Evolutionary conservation across 2,329 filamentous ascomycete species (phyloP), one percentile per base, ranked within the genome.

Genomic region (Fusarium ambrosium): DNA sequence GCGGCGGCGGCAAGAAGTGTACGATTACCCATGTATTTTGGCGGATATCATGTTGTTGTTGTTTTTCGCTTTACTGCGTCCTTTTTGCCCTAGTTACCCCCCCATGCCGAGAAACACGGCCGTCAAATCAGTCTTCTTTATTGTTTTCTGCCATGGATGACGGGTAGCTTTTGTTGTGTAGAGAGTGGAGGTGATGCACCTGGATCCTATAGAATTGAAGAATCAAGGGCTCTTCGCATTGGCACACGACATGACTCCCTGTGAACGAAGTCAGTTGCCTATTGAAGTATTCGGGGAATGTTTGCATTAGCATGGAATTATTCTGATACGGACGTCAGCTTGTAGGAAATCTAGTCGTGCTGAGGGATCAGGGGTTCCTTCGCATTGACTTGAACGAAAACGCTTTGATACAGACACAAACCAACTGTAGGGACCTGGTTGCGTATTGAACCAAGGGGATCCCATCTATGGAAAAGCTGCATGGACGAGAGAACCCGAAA

Each of bases 11-110:
- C 27, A 24, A 20, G 56, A 37, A 64, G 48, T 74, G 62, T 74
- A 75, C 60, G 59, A 72, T 69, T 72, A 62, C 43, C 63, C 64
- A 66, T 72, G 67, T 68, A 74, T 53, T 72, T 71, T 56, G 55
- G 72, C 37, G 61, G 22, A 69, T 55, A 45, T 43, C 64, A 66
- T 69, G 64, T 69, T 73, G 34, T 72, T 63, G 64, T 69, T 73
- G 27, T 37, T 24, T 39, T 36, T n/a, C 24, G 16, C 11, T 34
- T 34, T 34, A 34, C 32, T 34, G 32, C 22, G 32, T 59, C 39
- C 64, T 64, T 59, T 36, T 66, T 64, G 63, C 14, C 43, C 22
- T 48, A 62, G 65, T 75, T 66, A 69, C 53, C 39, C 69, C 62
- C 43, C 8, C 53, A 70, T 66, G 64, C 62, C 41, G 45, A 58